Evolutionary conservation across 345 rosid species (phyloP), one percentile per base, ranked within the genome.

Genomic region (Psidium friedrichsthalianum): DNA sequence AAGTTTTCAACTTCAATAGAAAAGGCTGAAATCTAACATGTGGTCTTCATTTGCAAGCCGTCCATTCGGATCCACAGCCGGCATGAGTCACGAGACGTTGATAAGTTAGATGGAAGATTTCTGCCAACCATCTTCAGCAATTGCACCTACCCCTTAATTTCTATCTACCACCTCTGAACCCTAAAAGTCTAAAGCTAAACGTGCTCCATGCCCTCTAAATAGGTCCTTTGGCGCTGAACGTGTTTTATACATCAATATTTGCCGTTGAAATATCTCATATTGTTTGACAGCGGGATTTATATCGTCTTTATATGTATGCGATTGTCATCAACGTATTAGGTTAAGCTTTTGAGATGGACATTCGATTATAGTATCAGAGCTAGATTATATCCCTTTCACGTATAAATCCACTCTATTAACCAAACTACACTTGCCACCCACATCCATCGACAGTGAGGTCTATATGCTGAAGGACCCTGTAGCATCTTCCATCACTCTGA

Each of bases 161-260:
- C 47, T 5, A 36, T 20, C 80, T 69, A 69, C 80, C 80, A 18
- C 47, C 47, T 36, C 25, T 6, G 47, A 69, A 69, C 10, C 47
- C 80, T 36, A 69, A 5, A 32, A 32, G 78, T 32, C 47, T 29
- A 64, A 64, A 64, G 27, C 42, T 64, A 64, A 29, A 29, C 6
- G 22, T 64, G 76, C 47, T 32, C 78, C 1, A 4, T 10, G 3
- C 44, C 78, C 44, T 32, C 24, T 8, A 32, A 16, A 32, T 64
- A 64, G 22, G 22, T 61, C 21, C 74, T 29, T 61, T 61, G 7
- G 44, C 11, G 6, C 11, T 61, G 29, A 61, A 61, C 42, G 15
- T 29, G 18, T 3, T 61, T 29, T 29, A 27, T 29, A 16, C 0
- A 18, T 61, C 9, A 1, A 0, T 29, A 29, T 2, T 27, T 61